Percentiles rank a stretch among this genome's conserved stretches.
phyloP scores from a whole-genome alignment of 2,329 filamentous ascomycete genomes.

The Cryphonectria radicalis region DNA sequence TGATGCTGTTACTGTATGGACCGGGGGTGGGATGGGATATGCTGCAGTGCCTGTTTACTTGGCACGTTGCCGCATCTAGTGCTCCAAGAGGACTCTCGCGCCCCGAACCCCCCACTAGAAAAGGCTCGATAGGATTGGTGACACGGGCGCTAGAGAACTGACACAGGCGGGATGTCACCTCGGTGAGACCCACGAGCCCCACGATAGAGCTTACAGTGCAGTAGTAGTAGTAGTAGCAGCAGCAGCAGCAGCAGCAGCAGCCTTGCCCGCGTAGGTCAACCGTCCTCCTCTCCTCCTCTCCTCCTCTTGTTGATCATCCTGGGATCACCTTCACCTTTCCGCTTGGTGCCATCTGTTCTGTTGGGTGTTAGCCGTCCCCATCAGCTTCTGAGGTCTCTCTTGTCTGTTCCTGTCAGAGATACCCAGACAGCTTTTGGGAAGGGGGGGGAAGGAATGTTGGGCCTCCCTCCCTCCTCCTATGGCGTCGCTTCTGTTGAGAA shows the following conservation, averaged over 20 bases:
- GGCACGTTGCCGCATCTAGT: not conserved
- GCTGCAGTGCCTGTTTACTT: not conserved
- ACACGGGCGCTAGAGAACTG: not conserved
- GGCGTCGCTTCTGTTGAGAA: too few relatives aligned
- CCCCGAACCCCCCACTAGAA: not conserved
- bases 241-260: not conserved
- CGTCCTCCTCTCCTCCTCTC: constrained; percentile 10
- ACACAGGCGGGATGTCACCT: constrained; percentile 26
- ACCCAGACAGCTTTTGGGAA: too few relatives aligned
- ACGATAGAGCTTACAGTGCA: not conserved
- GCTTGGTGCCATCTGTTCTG: not conserved
- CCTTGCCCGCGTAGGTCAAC: constrained; percentile 5
- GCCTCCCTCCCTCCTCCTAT: too few relatives aligned
- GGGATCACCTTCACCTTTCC: not conserved
- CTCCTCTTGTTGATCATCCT: not conserved
- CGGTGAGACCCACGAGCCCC: not conserved
- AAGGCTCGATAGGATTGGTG: constrained; percentile 3
- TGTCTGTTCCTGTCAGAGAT: not conserved
- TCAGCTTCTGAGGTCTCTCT: not conserved
- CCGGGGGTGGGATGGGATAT: constrained; percentile 9
- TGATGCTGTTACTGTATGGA: not conserved
- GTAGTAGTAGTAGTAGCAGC: not conserved
- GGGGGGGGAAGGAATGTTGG: too few relatives aligned
- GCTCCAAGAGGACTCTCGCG: constrained; percentile 8
- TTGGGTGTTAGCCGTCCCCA: not conserved